These are phyloP conservation scores for Tetrapisispora fleetii DNA, from an alignment of 805 yeast species.

Conservation along the genomic window DNA sequence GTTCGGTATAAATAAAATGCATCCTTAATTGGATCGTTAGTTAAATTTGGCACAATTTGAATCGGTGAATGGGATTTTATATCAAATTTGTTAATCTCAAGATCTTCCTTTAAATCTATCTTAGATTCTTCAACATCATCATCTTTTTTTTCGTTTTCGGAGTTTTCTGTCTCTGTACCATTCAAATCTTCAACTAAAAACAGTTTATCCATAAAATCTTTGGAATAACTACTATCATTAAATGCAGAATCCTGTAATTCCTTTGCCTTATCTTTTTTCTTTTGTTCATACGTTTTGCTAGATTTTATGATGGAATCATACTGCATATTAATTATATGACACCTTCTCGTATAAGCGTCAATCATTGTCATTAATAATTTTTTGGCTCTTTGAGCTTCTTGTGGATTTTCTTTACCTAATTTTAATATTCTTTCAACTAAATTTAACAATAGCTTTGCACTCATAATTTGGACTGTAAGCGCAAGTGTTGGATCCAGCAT, in stretches of 20 bases:
- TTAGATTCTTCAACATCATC: conserved; percentile 6
- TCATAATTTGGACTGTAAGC: conserved; percentile 88
- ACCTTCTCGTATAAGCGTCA: conserved; percentile 78
- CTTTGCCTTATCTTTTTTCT: conserved; percentile 34
- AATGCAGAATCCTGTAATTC: conserved; percentile 30
- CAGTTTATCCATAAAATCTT: conserved; percentile 25
- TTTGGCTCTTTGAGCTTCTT: conserved; percentile 49
- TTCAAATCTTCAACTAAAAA: neutral
- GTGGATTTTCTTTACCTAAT: conserved; percentile 50
- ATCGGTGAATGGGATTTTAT: conserved; percentile 49
- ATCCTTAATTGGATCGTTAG: conserved; percentile 65
- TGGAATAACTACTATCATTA: conserved; percentile 31
- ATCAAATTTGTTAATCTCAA: conserved; percentile 34
- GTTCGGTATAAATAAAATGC: conserved; percentile 83
- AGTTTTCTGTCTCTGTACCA: conserved; percentile 6
- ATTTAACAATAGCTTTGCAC: conserved; percentile 81
- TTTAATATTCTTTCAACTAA: conserved; percentile 82
- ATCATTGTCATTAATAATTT: conserved; percentile 79
- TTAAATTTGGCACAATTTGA: conserved; percentile 39
- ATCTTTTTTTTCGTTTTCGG: conserved; percentile 20
- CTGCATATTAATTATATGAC: conserved; percentile 63
- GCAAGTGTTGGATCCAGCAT: conserved; percentile 76
- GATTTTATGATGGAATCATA: conserved; percentile 54
- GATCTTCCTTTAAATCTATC: conserved; percentile 2
- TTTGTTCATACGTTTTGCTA: conserved; percentile 44